Conservation (phyloP, 495 filamentous ascomycete genomes). For the Delitschia confertaspora region DNA sequence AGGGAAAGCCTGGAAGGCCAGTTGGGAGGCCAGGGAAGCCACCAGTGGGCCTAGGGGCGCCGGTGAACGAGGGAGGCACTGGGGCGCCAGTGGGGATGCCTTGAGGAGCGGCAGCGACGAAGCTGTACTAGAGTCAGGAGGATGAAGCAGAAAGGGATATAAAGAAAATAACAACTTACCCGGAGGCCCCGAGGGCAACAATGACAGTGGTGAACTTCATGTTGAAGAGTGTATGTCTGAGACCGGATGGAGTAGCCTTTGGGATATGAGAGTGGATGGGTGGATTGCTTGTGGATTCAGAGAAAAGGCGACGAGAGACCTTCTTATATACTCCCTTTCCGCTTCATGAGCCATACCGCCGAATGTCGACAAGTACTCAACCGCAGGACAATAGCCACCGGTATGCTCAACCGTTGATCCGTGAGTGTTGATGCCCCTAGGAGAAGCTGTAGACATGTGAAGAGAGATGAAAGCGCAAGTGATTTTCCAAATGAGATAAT, state of each 20-base stretch:
- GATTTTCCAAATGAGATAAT: background rate
- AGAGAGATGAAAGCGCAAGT: conserved; percentile 1
- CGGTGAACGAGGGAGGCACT: too few relatives aligned
- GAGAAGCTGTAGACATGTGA: background rate
- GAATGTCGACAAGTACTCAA: conserved; percentile 1
- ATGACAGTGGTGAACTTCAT: conserved; percentile 23
- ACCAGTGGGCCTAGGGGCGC: too few relatives aligned
- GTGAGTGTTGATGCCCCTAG: conserved; percentile 1
- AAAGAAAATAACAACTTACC: conserved; percentile 5
- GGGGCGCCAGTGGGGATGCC: background rate
- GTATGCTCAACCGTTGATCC: conserved; percentile 13
- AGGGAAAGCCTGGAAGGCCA: conserved; percentile 1
- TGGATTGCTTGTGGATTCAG: background rate
- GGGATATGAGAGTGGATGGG: background rate
- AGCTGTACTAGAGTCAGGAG: background rate
- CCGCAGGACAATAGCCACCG: conserved; percentile 15
- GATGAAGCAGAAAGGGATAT: background rate
- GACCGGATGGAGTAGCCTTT: background rate
- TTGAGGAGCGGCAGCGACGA: background rate
- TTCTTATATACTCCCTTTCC: background rate
- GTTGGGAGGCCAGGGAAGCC: too few relatives aligned
- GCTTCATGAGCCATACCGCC: background rate
- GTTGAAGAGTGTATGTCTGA: too few relatives aligned
- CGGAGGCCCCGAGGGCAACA: conserved; percentile 3
- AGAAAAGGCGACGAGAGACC: background rate